Evolutionary conservation across 2,329 filamentous ascomycete genomes (phyloP).

Genomic region (Colletotrichum melonis): DNA sequence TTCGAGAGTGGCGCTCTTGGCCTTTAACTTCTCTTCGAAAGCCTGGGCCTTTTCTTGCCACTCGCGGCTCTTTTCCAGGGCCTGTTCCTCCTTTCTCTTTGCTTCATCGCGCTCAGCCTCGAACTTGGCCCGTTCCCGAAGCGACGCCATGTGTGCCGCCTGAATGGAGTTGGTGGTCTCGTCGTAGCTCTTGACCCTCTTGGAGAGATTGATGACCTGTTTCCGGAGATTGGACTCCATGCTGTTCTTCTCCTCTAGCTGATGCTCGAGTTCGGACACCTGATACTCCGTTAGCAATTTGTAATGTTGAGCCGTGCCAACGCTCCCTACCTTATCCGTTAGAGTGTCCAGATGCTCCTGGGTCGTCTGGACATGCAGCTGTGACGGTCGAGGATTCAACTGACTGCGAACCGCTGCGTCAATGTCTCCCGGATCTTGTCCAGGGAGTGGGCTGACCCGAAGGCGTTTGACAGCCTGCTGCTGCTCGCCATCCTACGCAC

Average conservation of each 20-base stretch:
- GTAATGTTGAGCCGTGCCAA: neutral
- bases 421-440: conserved; percentile 3
- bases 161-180: conserved; percentile 58
- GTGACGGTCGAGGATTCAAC: conserved; percentile 24
- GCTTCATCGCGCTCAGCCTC: conserved; percentile 59
- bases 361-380: conserved; percentile 24
- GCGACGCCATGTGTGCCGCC: conserved; percentile 58
- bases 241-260: conserved; percentile 44
- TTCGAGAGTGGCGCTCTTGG: conserved; percentile 47
- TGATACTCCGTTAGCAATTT: conserved; percentile 35
- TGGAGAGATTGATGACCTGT: conserved; percentile 35
- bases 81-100: conserved; percentile 49
- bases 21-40: conserved; percentile 51
- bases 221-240: conserved; percentile 36
- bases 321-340: conserved; percentile 49
- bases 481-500: conserved; percentile 13
- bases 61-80: conserved; percentile 50
- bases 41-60: conserved; percentile 48
- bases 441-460: conserved; percentile 22
- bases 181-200: conserved; percentile 57
- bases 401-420: conserved; percentile 22
- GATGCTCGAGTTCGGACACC: conserved; percentile 51
- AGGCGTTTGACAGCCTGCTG: conserved; percentile 22
- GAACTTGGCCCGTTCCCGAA: conserved; percentile 61
- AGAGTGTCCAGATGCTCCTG: conserved; percentile 49